Percentiles rank a stretch among this genome's conserved stretches.
Evolutionary conservation across 352 stramenopile genomes (phyloP).

Genomic region (Globisporangium spinosum): DNA sequence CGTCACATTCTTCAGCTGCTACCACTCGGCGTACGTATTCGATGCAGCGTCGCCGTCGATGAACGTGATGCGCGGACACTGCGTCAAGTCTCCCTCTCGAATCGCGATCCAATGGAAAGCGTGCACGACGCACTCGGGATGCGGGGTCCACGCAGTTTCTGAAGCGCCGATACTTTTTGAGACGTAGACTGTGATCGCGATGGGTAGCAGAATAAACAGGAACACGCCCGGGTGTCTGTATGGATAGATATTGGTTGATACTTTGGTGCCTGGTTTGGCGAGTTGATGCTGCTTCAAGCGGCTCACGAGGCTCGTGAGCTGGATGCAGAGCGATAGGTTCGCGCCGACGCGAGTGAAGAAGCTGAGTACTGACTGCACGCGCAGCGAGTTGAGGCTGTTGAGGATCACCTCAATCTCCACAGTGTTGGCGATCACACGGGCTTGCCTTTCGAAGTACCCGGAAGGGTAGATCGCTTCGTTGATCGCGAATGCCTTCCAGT

Average conservation of each 20-base stretch:
- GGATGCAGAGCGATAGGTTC: background rate
- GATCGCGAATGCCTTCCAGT: conserved; percentile 20
- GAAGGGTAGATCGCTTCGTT: conserved; percentile 21
- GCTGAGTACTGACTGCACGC: background rate
- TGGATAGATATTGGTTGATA: background rate
- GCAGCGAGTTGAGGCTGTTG: background rate
- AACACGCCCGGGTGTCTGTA: conserved; percentile 14
- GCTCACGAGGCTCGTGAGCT: background rate
- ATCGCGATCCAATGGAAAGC: conserved; percentile 2
- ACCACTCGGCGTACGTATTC: conserved; percentile 23
- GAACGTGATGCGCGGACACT: conserved; percentile 33
- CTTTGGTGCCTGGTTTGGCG: background rate
- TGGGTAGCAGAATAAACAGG: background rate
- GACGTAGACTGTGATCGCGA: background rate
- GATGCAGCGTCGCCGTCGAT: conserved; percentile 20
- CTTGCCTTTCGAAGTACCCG: conserved; percentile 13
- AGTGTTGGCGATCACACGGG: conserved; percentile 10
- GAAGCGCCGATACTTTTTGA: conserved; percentile 11
- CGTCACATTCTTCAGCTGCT: conserved; percentile 15
- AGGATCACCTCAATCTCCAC: background rate
- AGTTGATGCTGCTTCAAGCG: background rate
- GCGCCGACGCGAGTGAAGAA: background rate
- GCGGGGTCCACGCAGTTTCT: background rate
- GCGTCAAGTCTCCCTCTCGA: background rate
- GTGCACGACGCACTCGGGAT: conserved; percentile 15